Percentiles rank a stretch among this genome's conserved stretches.
Conservation (phyloP, 2,329 filamentous ascomycete genomes). For the Aspergillus sergii region DNA sequence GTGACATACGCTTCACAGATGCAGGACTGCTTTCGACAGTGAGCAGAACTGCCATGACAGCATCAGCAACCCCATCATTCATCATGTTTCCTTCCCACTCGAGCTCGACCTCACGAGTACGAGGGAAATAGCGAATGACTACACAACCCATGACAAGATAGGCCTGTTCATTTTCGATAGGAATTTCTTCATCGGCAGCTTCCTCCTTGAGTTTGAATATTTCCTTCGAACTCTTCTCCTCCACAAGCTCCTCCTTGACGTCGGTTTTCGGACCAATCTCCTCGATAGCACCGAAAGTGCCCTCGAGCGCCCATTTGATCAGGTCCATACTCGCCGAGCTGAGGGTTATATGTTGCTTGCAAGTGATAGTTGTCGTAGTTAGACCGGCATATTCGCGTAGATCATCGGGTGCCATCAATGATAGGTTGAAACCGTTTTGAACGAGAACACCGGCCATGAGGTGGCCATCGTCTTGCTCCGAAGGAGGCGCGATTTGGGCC, state of each 20-base stretch:
- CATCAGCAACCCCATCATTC: constrained; percentile 97
- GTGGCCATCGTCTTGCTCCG: constrained; percentile 49
- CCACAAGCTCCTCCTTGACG: constrained; percentile 28
- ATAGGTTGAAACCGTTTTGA: constrained; percentile 97
- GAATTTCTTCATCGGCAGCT: constrained; percentile 50
- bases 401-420: constrained; percentile 94
- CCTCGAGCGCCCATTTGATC: constrained; percentile 90
- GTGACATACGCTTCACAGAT: constrained; percentile 75
- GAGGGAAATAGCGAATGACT: constrained; percentile 71
- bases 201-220: constrained; percentile 37
- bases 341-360: constrained; percentile 86
- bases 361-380: constrained; percentile 90
- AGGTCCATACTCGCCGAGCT: constrained; percentile 87
- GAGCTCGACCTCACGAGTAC: constrained; percentile 78
- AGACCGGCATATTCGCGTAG: constrained; percentile 95
- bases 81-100: constrained; percentile 98
- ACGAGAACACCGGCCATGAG: constrained; percentile 89
- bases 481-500: constrained; percentile 75
- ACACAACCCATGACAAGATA: constrained; percentile 88
- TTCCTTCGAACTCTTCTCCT: constrained; percentile 43
- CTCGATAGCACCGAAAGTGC: constrained; percentile 87
- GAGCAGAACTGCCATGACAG: constrained; percentile 88
- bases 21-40: constrained; percentile 93
- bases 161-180: constrained; percentile 37
- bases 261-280: constrained; percentile 36